Conservation (phyloP, 164 flowering plant genomes). For the Umbilicus rupestris region DNA sequence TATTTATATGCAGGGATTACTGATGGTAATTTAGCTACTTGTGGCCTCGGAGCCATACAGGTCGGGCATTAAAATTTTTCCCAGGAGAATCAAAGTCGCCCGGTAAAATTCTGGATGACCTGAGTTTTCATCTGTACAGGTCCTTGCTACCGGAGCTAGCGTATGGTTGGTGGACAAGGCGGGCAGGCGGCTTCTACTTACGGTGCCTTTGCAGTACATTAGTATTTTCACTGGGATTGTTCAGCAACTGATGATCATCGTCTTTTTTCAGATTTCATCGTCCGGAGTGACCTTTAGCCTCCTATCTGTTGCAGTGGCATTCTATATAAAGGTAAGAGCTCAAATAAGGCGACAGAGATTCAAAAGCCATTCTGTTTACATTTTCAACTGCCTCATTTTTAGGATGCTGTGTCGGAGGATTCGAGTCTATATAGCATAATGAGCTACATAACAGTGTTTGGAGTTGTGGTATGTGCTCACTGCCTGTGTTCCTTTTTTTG, state of each 20-base stretch:
- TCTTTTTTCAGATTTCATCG: slow-evolving; percentile 23
- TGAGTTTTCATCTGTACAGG: slow-evolving; percentile 11
- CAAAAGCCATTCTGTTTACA: background rate
- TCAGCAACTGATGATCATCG: no score
- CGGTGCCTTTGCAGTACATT: slow-evolving; percentile 15
- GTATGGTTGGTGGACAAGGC: slow-evolving; percentile 36
- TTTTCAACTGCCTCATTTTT: background rate
- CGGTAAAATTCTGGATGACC: background rate
- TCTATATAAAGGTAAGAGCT: slow-evolving; percentile 27
- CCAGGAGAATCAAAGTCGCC: background rate
- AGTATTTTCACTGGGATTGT: no score
- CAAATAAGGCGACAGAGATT: background rate
- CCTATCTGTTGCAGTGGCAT: slow-evolving; percentile 29
- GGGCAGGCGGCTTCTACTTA: slow-evolving; percentile 40
- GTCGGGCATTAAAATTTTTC: slow-evolving; percentile 11
- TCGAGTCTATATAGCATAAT: slow-evolving; percentile 18
- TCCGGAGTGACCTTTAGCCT: slow-evolving; percentile 28
- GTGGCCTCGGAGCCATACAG: slow-evolving; percentile 33
- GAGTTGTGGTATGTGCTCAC: slow-evolving; percentile 31
- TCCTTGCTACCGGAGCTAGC: slow-evolving; percentile 27
- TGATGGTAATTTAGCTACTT: slow-evolving; percentile 24
- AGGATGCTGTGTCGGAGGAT: slow-evolving; percentile 22
- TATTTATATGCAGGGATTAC: slow-evolving; percentile 20
- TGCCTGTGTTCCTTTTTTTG: background rate
- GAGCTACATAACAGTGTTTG: slow-evolving; percentile 27